Conservation (phyloP, 2,329 filamentous ascomycete species). For the Colletotrichum magnum region DNA sequence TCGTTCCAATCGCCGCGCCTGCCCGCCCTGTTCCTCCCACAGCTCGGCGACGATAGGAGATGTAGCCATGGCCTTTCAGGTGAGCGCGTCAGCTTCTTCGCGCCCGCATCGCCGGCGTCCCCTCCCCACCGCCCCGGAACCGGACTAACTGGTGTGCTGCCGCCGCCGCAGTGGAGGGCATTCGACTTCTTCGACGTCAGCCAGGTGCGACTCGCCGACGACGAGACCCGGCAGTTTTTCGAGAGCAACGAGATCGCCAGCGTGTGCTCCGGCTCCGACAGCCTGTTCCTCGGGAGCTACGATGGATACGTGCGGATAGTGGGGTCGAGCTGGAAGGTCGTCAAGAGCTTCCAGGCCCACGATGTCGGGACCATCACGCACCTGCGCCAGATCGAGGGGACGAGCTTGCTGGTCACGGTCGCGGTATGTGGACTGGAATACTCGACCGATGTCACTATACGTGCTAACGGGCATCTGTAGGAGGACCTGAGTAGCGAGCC, state of each 20-base stretch:
- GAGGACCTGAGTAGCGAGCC: constrained; percentile 93
- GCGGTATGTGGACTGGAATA: constrained; percentile 59
- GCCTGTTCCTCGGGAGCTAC: constrained; percentile 87
- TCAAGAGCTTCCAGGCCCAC: constrained; percentile 89
- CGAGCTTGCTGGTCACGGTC: constrained; percentile 86
- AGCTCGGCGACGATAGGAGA: constrained; percentile 23
- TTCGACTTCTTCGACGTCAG: constrained; percentile 99
- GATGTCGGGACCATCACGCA: constrained; percentile 86
- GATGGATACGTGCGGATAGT: constrained; percentile 92
- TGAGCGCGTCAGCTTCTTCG: not conserved
- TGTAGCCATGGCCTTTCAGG: constrained; percentile 43
- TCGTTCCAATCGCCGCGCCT: not conserved
- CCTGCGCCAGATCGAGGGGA: constrained; percentile 92
- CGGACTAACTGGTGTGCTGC: constrained; percentile 24
- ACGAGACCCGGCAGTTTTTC: constrained; percentile 83
- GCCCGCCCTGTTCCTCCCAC: not conserved
- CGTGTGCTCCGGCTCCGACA: constrained; percentile 88
- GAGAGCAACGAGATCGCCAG: constrained; percentile 87
- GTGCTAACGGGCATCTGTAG: constrained; percentile 48
- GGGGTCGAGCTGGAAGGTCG: constrained; percentile 87
- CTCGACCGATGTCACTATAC: not conserved
- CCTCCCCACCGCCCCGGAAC: not conserved
- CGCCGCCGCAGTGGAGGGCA: constrained; percentile 85
- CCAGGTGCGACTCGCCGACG: constrained; percentile 84
- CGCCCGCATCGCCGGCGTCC: not conserved